These are phyloP conservation scores for Cladosporium sp. DNA, from an alignment of 2,329 filamentous ascomycete species.

Conservation along the genomic window DNA sequence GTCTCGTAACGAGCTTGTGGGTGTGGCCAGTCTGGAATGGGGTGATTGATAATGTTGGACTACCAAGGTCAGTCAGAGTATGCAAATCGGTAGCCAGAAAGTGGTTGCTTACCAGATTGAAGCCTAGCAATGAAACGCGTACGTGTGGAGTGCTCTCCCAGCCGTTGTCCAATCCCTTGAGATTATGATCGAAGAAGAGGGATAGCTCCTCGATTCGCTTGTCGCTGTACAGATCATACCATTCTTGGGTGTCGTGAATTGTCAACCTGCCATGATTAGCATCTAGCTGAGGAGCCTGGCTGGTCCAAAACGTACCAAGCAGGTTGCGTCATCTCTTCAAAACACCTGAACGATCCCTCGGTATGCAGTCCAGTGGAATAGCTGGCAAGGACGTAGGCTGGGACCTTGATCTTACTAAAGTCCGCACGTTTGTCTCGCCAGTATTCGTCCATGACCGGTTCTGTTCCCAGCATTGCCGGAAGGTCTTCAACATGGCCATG, in stretches of 20 bases:
- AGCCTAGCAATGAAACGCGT: neutral
- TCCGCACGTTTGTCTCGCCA: constrained; percentile 25
- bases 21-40: neutral
- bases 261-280: constrained; percentile 35
- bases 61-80: neutral
- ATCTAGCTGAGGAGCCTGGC: no score
- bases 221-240: constrained; percentile 43
- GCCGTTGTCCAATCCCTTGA: constrained; percentile 44
- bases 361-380: constrained; percentile 24
- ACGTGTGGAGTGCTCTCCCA: constrained; percentile 33
- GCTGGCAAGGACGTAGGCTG: constrained; percentile 23
- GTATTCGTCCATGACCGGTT: constrained; percentile 23
- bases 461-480: constrained; percentile 19
- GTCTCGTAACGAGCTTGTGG: neutral
- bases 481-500: constrained; percentile 17
- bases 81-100: neutral
- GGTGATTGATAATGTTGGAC: neutral
- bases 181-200: constrained; percentile 48
- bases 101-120: neutral
- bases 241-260: constrained; percentile 44
- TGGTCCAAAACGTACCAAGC: neutral
- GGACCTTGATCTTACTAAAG: constrained; percentile 23
- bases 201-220: constrained; percentile 40
- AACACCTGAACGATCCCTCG: constrained; percentile 32
- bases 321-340: constrained; percentile 29